Evolutionary conservation across 179 eudicot genomes (phyloP).

Genomic region (Camellia oleifera): DNA sequence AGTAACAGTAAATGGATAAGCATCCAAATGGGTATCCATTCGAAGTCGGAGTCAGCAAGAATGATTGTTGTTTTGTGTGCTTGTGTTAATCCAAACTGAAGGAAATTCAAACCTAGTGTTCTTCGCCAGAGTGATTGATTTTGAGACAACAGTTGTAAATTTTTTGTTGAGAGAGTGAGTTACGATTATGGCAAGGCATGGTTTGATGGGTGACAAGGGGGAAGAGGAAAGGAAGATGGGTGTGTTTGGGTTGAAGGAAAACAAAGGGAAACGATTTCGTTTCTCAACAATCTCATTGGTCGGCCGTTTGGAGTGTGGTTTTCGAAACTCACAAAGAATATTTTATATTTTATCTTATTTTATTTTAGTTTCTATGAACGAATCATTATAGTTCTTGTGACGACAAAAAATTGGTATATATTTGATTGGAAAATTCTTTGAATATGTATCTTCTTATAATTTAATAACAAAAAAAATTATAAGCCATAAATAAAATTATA

Average conservation of each 20-base stretch:
- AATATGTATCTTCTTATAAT: too few relatives aligned
- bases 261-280: neutral
- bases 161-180: neutral
- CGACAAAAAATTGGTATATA: too few relatives aligned
- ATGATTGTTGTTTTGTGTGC: neutral
- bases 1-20: neutral
- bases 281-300: neutral
- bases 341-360: too few relatives aligned
- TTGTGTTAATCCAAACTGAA: neutral
- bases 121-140: neutral
- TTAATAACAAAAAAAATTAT: too few relatives aligned
- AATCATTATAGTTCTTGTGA: too few relatives aligned
- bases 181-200: neutral
- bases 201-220: constrained; percentile 3
- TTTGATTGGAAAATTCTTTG: too few relatives aligned
- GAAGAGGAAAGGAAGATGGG: neutral
- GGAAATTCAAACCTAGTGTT: neutral
- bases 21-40: constrained; percentile 12
- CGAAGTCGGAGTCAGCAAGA: neutral
- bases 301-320: neutral
- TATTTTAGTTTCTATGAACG: too few relatives aligned
- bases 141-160: neutral
- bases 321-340: too few relatives aligned
- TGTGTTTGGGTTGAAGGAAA: too few relatives aligned
- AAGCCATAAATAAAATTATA: too few relatives aligned